Base-by-base conservation (phyloP, 2,329 filamentous ascomycete genomes). In the Chaetomium strumarium region DNA sequence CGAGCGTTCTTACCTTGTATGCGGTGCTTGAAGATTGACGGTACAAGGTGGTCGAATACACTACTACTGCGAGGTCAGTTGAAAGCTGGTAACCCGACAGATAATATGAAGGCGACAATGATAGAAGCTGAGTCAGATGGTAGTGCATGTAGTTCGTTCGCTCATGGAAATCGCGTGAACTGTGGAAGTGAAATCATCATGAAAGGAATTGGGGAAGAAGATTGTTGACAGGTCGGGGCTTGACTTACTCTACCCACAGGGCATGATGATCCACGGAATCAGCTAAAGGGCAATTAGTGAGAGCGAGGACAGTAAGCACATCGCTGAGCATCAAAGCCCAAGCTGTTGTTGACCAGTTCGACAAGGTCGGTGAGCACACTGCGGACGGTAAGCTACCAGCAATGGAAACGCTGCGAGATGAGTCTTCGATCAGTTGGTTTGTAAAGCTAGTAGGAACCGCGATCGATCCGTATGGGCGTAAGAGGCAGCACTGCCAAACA, bases 101-200 rank as follows among this genome's bases (percentile, higher is more conserved):
- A 10, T 11, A 33, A 11, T 45, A 29, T 45, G 39, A 30, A 19
- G 36, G 12, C 33, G 24, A 45, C 44, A 37, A 38, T 20, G 36
- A 46, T 10, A 14, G 17, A 37, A 31, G 55, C 48, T 46, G 42
- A 41, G 55, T 80, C 83, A 86, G 83, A 86, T 86, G 83, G 83
- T 86, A 84, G 81, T 86, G 83, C 83, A 86, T 86, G 83, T 85
- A 76, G 76, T 83, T 80, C 75, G 64, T 67, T 65, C 77, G 80
- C 79, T 83, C 80, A 68, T 47, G 76, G 75, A 74, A 60, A 63
- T 83, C 78, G 75, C 80, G 76, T 67, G 77, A 82, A 81, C 77
- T 72, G 77, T 81, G 76, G 77, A 71, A 68, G 63, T 60, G 67
- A 59, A 66, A 71, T 82, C 79, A 80, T 83, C 79, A 81, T 70